Evolutionary conservation across 2,329 filamentous ascomycete genomes (phyloP).

Genomic region (Colletotrichum sidae): DNA sequence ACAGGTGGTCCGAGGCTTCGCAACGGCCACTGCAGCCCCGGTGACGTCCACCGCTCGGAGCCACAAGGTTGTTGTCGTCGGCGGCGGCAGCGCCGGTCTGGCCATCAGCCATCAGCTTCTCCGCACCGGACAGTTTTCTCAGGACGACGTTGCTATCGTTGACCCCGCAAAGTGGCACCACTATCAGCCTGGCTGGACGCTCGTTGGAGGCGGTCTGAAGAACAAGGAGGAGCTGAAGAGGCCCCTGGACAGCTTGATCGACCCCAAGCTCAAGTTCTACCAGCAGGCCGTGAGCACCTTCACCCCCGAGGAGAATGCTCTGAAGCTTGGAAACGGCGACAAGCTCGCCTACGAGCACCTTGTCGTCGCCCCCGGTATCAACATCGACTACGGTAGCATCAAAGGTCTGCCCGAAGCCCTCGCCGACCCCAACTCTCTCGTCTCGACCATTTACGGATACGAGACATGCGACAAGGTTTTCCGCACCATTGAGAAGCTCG

Average conservation of each 20-base stretch:
- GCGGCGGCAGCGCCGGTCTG: constrained; percentile 74
- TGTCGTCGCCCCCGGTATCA: constrained; percentile 70
- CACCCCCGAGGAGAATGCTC: constrained; percentile 64
- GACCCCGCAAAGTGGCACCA: constrained; percentile 73
- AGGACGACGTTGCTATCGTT: constrained; percentile 72
- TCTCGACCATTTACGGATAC: constrained; percentile 70
- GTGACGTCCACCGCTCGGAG: constrained; percentile 14
- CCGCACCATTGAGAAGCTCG: constrained; percentile 57
- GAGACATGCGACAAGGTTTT: constrained; percentile 67
- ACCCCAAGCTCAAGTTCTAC: constrained; percentile 73
- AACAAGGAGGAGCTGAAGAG: constrained; percentile 67
- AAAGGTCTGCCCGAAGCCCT: constrained; percentile 69
- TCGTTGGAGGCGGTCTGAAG: constrained; percentile 75
- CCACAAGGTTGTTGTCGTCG: constrained; percentile 76
- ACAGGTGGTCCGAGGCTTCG: constrained; percentile 31
- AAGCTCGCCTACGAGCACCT: constrained; percentile 72
- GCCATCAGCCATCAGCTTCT: constrained; percentile 76
- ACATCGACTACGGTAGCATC: constrained; percentile 61
- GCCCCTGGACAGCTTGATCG: constrained; percentile 62
- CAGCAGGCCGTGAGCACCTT: constrained; percentile 62
- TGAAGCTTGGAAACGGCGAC: constrained; percentile 67
- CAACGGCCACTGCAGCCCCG: constrained; percentile 21
- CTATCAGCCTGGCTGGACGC: constrained; percentile 78
- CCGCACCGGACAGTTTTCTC: constrained; percentile 64
- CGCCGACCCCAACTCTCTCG: constrained; percentile 56